Evolutionary conservation across 345 rosid genomes (phyloP).

Genomic region (Luvunga scandens): DNA sequence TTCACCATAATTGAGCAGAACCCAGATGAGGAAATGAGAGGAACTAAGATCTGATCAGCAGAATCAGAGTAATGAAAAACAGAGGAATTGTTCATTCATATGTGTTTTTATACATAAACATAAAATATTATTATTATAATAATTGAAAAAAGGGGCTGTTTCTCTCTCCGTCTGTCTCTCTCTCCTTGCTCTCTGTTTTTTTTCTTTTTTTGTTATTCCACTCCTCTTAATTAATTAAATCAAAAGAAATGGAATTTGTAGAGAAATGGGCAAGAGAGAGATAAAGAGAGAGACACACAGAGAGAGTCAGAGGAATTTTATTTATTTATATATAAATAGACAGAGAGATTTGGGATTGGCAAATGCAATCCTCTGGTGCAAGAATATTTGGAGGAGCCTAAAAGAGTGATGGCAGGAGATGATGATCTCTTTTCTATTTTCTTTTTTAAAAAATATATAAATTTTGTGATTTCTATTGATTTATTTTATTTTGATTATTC

Average conservation of each 20-base stretch:
- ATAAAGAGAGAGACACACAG: conserved; percentile 7
- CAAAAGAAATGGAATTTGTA: conserved; percentile 55
- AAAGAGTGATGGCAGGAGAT: conserved; percentile 41
- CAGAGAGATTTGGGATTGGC: conserved; percentile 26
- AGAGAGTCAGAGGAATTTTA: conserved; percentile 22
- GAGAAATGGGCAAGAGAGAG: conserved; percentile 37
- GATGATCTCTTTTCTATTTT: conserved; percentile 24
- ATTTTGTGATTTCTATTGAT: neutral
- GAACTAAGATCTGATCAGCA: conserved; percentile 75
- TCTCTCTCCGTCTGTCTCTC: conserved; percentile 32
- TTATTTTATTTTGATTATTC: neutral
- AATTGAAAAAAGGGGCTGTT: conserved; percentile 16
- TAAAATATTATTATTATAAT: neutral
- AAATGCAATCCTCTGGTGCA: conserved; percentile 43
- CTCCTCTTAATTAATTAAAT: conserved; percentile 53
- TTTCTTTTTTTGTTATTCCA: conserved; percentile 51
- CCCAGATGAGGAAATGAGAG: conserved; percentile 58
- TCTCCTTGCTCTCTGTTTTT: conserved; percentile 25
- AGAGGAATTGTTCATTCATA: conserved; percentile 53
- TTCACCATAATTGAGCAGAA: conserved; percentile 58
- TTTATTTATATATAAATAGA: conserved; percentile 14
- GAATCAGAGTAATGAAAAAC: conserved; percentile 51
- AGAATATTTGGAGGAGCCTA: conserved; percentile 66
- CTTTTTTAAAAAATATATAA: neutral
- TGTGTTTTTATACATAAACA: conserved; percentile 16